Evolutionary conservation across 768 basidiomycete species (phyloP).

Genomic region (Tricholoma sp.): DNA sequence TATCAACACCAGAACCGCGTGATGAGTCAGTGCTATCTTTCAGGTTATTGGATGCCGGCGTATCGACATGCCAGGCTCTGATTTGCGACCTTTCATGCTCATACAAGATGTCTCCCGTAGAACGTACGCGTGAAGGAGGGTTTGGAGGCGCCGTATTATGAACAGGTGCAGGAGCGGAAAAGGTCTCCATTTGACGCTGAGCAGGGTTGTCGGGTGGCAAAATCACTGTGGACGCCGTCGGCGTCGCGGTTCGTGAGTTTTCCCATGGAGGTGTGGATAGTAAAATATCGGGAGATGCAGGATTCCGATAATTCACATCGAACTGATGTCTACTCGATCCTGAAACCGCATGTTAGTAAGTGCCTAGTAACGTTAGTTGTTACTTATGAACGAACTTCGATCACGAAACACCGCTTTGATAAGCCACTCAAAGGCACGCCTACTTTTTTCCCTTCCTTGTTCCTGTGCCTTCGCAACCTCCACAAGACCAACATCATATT

Average conservation of each 20-base stretch:
- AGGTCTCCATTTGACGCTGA: conserved; percentile 12
- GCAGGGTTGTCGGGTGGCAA: conserved; percentile 27
- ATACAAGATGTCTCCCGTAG: conserved; percentile 46
- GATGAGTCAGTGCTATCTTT: conserved; percentile 1
- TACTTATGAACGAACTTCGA: conserved; percentile 30
- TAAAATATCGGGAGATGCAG: conserved; percentile 63
- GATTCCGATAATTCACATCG: conserved; percentile 54
- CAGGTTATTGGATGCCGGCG: neutral
- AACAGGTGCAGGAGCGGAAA: conserved; percentile 27
- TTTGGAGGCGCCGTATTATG: conserved; percentile 33
- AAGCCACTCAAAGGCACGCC: conserved; percentile 69
- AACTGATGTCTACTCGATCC: conserved; percentile 24
- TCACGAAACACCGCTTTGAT: conserved; percentile 57
- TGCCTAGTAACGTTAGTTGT: neutral
- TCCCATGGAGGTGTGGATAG: conserved; percentile 53
- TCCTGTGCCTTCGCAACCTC: conserved; percentile 59
- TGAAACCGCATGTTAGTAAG: conserved; percentile 10
- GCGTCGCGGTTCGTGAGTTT: conserved; percentile 45
- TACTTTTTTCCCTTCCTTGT: conserved; percentile 65
- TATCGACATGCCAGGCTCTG: conserved; percentile 3
- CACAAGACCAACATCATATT: conserved; percentile 73
- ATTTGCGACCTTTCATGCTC: conserved; percentile 34
- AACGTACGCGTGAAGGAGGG: conserved; percentile 50
- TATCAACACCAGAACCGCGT: neutral
- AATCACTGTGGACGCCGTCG: conserved; percentile 41